A percentile compares a stretch with the other conserved stretches of the same genome.
These are phyloP conservation scores for Berberis vulgaris DNA, from an alignment of 164 flowering plant species.

Conservation along the genomic window DNA sequence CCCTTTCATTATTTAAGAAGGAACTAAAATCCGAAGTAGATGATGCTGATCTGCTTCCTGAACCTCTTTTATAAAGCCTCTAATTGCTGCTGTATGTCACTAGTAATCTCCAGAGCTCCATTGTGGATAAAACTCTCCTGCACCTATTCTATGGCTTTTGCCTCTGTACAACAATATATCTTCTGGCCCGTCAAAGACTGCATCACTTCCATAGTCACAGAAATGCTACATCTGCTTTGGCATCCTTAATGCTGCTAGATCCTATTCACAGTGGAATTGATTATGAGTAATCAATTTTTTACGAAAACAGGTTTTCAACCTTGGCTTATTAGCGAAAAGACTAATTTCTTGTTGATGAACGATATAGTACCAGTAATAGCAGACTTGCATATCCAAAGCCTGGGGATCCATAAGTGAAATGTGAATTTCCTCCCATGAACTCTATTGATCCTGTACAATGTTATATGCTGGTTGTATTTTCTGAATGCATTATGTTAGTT, in stretches of 20 bases:
- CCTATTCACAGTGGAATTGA: too few relatives aligned
- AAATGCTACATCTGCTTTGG: too few relatives aligned
- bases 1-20: constrained; percentile 27
- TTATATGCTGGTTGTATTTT: background rate
- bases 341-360: too few relatives aligned
- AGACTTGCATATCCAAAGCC: background rate
- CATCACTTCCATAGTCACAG: too few relatives aligned
- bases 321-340: too few relatives aligned
- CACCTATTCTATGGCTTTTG: too few relatives aligned
- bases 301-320: too few relatives aligned
- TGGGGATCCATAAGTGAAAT: background rate
- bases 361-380: background rate
- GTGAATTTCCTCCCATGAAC: background rate
- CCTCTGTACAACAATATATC: too few relatives aligned
- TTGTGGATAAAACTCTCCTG: too few relatives aligned
- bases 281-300: too few relatives aligned
- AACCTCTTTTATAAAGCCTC: constrained; percentile 32
- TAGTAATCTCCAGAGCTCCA: background rate
- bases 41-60: constrained; percentile 32
- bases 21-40: constrained; percentile 22
- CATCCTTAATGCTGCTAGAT: too few relatives aligned
- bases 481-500: background rate
- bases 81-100: constrained; percentile 7
- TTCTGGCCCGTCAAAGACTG: too few relatives aligned
- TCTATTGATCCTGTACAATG: background rate